phyloP scores from a whole-genome alignment of 2,329 filamentous ascomycete species.

The Daldinia sp. region DNA sequence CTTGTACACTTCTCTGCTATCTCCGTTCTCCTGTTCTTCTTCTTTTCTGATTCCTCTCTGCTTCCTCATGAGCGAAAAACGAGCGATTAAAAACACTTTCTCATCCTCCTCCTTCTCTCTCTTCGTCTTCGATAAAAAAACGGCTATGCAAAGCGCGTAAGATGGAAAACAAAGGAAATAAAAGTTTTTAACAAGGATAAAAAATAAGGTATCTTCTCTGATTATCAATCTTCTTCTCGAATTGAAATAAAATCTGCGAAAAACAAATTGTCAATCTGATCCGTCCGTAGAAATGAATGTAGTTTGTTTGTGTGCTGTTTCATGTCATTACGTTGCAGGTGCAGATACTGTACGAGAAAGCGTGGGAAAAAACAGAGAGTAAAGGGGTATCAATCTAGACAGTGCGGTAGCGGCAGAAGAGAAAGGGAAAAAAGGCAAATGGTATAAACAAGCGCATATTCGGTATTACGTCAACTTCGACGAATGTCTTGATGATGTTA shows the following conservation, averaged over 20 bases:
- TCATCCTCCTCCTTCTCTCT: neutral
- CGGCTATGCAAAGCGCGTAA: constrained; percentile 29
- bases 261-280: constrained; percentile 25
- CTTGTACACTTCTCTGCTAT: neutral
- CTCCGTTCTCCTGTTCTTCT: neutral
- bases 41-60: neutral
- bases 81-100: too few relatives aligned
- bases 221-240: constrained; percentile 28
- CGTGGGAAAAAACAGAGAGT: constrained; percentile 6
- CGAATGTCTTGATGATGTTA: constrained; percentile 18
- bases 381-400: constrained; percentile 42
- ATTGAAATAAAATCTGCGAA: neutral
- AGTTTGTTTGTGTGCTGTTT: neutral
- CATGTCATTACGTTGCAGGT: constrained; percentile 23
- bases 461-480: constrained; percentile 31
- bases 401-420: constrained; percentile 26
- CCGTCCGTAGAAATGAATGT: constrained; percentile 10
- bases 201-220: neutral
- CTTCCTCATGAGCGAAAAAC: constrained; percentile 16
- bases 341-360: constrained; percentile 9
- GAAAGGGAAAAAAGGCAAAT: constrained; percentile 36
- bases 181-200: neutral
- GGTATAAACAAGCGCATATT: constrained; percentile 35
- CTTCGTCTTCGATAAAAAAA: constrained; percentile 22
- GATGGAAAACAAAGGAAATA: constrained; percentile 29